phyloP scores from a whole-genome alignment of 768 basidiomycete genomes.

The Clitopilus hobsonii region DNA sequence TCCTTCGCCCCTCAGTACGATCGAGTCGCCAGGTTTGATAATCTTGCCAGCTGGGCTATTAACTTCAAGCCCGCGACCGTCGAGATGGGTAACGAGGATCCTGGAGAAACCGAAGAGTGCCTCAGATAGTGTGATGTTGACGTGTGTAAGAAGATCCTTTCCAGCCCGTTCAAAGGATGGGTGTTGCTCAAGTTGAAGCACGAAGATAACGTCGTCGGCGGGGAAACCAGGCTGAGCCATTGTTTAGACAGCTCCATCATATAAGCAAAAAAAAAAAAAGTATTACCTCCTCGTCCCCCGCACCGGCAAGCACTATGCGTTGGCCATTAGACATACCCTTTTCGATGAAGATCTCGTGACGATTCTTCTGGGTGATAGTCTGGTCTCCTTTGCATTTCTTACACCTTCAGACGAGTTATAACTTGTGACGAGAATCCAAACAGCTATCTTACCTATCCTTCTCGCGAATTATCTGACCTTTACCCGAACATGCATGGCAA shows the following conservation, averaged over 20 bases:
- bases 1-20: constrained; percentile 79
- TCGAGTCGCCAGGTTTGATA: constrained; percentile 68
- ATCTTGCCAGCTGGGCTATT: constrained; percentile 71
- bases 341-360: constrained; percentile 83
- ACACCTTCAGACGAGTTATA: constrained; percentile 48
- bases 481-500: constrained; percentile 69
- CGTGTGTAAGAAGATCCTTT: constrained; percentile 72
- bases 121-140: constrained; percentile 89
- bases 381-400: constrained; percentile 93
- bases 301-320: constrained; percentile 84
- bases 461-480: constrained; percentile 69
- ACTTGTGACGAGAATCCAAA: neutral
- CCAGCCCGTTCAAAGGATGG: constrained; percentile 80
- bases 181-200: constrained; percentile 64
- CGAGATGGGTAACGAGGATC: constrained; percentile 86
- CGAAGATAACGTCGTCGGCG: constrained; percentile 88
- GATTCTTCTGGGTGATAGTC: constrained; percentile 81
- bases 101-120: constrained; percentile 93
- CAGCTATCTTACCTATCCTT: constrained; percentile 64
- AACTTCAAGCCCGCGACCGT: constrained; percentile 86
- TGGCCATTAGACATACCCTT: constrained; percentile 83
- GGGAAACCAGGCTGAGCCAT: constrained; percentile 69
- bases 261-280: neutral
- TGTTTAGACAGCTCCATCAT: neutral
- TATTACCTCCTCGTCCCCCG: constrained; percentile 83